Conservation (phyloP, 2,329 filamentous ascomycete species). For the Alternaria arborescens region DNA sequence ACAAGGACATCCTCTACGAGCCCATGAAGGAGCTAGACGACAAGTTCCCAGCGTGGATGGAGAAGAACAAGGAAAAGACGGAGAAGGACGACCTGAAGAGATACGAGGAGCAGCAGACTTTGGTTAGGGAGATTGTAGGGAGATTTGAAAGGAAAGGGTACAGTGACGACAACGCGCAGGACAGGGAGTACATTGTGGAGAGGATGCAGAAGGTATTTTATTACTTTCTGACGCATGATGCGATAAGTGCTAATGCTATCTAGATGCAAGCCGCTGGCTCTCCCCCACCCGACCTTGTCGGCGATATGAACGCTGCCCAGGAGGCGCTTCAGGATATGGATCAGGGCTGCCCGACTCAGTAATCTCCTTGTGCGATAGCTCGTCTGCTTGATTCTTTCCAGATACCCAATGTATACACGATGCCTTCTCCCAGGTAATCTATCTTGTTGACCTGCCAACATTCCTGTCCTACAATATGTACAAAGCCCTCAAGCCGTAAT, state of each 20-base stretch:
- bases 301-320: constrained; percentile 85
- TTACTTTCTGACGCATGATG: not conserved
- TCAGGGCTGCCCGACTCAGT: constrained; percentile 70
- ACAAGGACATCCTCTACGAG: constrained; percentile 97
- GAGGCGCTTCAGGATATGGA: constrained; percentile 68
- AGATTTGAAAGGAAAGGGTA: constrained; percentile 88
- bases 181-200: constrained; percentile 93
- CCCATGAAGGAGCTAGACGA: constrained; percentile 97
- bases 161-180: constrained; percentile 79
- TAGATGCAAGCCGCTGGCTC: constrained; percentile 97
- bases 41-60: constrained; percentile 91
- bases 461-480: not conserved
- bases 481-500: not conserved
- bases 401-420: constrained; percentile 35
- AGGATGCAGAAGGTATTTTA: constrained; percentile 88
- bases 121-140: constrained; percentile 85
- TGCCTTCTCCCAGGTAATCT: not conserved
- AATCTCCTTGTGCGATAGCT: constrained; percentile 24
- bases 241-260: not conserved
- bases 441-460: not conserved
- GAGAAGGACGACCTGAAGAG: constrained; percentile 75
- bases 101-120: constrained; percentile 79
- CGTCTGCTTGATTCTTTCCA: constrained; percentile 17
- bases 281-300: constrained; percentile 88
- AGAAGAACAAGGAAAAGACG: constrained; percentile 74